These are phyloP conservation scores for Fusarium hostae DNA, from an alignment of 2,329 filamentous ascomycete genomes.

Conservation along the genomic window DNA sequence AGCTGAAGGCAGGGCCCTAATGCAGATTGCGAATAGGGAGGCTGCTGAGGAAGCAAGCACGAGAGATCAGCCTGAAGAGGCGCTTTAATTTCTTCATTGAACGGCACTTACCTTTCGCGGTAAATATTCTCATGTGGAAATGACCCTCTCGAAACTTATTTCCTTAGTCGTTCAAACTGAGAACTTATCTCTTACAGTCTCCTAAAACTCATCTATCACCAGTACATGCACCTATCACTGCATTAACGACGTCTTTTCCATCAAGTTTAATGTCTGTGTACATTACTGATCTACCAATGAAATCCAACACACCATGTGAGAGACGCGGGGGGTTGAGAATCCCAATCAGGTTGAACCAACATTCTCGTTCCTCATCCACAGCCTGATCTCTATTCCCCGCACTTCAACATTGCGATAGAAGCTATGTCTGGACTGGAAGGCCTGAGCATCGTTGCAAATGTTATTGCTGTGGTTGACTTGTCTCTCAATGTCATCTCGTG, in stretches of 20 bases:
- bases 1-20: background rate
- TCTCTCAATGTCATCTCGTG: background rate
- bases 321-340: background rate
- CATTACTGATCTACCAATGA: background rate
- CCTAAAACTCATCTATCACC: background rate
- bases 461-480: background rate
- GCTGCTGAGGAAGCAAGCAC: too few species aligned
- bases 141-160: too few species aligned
- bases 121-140: background rate
- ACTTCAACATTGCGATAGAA: background rate
- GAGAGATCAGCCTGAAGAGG: too few species aligned
- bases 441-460: background rate
- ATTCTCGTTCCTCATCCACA: background rate
- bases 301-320: background rate
- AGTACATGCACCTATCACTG: fast-evolving
- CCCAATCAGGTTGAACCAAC: background rate
- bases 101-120: too few species aligned
- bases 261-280: background rate
- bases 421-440: conserved; percentile 4
- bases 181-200: background rate
- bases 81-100: too few species aligned
- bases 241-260: fast-evolving
- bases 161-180: background rate
- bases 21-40: background rate
- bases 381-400: background rate